phyloP scores from a whole-genome alignment of 2,329 filamentous ascomycete species.

The Metarhizium brunneum region DNA sequence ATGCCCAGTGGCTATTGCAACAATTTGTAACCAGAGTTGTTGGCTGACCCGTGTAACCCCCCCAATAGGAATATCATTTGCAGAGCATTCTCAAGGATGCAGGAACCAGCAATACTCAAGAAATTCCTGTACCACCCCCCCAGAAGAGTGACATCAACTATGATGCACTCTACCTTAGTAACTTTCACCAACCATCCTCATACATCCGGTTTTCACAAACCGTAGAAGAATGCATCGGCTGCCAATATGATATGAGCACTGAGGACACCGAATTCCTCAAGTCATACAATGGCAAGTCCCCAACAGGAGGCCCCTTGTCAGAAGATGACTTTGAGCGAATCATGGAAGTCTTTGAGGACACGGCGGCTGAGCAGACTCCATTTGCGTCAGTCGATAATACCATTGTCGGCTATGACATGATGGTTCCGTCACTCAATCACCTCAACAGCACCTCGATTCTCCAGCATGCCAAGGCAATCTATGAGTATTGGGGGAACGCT shows the following conservation, averaged over 20 bases:
- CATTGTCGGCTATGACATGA: constrained; percentile 66
- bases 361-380: constrained; percentile 71
- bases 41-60: neutral
- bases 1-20: neutral
- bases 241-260: constrained; percentile 87
- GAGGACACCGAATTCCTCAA: constrained; percentile 83
- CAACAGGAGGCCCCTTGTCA: constrained; percentile 56
- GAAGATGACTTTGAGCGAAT: constrained; percentile 91
- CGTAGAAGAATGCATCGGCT: constrained; percentile 87
- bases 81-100: constrained; percentile 64
- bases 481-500: constrained; percentile 79
- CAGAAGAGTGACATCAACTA: constrained; percentile 65
- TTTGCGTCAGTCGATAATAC: constrained; percentile 87
- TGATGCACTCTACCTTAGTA: constrained; percentile 74
- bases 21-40: neutral
- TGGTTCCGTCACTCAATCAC: constrained; percentile 57
- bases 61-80: constrained; percentile 78
- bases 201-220: constrained; percentile 98
- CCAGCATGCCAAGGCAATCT: constrained; percentile 64
- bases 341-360: constrained; percentile 92
- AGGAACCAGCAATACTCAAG: constrained; percentile 46
- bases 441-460: constrained; percentile 40
- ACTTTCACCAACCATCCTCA: constrained; percentile 75
- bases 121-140: constrained; percentile 57
- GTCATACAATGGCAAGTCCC: constrained; percentile 70